Base-by-base conservation (phyloP, 164 flowering plant species). In the Aristolochia californica region DNA sequence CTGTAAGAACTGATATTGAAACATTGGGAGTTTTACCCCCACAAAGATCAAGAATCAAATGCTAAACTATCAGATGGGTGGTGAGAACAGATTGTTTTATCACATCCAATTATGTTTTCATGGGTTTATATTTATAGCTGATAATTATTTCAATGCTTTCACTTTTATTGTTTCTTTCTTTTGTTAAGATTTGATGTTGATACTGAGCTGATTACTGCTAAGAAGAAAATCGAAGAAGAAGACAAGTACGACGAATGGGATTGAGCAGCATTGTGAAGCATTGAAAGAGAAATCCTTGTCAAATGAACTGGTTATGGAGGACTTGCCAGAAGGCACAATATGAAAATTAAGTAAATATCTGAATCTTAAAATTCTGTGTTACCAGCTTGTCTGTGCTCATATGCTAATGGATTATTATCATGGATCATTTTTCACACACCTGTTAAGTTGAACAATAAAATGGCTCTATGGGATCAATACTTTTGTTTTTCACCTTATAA, bases 261-360 rank as follows among this genome's bases (percentile, higher is more conserved):
- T 14, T 47, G 50, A 47, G 15, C 50, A 47, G 22, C 18, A 11
- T 17, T 7, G 12, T 4, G 50, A 47, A 47, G 13, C 28, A n/a
- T n/a, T 43, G 8, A 77, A 82, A 59, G 77, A 69, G 50, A 80
- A 93, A 64, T 73, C 79, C 43, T 86, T 60, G 61, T 53, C 82
- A 15, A 94, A 90, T 82, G 96, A 97, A 23, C 65, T 94, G 62
- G 78, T 83, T 63, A 72, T 88, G 47, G 94, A 90, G 76, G 95
- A 87, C 61, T 11, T 90, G 73, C 87, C 96, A 48, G 82, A 84
- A 77, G 99, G 93, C 20, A 82, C 77, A 75, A 76, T 70, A 75
- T 58, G 99, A 97, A 55, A 80, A 71, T n/a, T 74, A 74, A 82
- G 99, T 90, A 55, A 45, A 48, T 44, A 30, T 13, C 40, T 8